Evolutionary conservation across 208 protist species (phyloP).

Genomic region (Acanthamoeba castellanii): DNA sequence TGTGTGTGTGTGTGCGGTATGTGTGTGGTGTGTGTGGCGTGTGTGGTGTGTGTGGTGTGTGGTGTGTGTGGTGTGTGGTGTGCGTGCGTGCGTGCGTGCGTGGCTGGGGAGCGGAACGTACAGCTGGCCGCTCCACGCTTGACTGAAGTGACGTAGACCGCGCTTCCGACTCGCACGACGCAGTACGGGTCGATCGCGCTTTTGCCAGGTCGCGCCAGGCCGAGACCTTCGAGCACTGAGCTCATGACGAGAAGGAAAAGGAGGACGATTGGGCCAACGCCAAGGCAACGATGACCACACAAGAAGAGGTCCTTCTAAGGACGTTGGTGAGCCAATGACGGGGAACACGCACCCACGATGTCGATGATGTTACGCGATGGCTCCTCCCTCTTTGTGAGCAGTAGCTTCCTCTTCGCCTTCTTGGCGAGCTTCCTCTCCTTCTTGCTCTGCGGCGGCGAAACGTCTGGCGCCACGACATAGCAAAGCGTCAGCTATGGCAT

Average conservation of each 20-base stretch:
- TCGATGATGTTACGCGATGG: not conserved
- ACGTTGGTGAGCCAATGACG: not conserved
- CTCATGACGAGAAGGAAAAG: not conserved
- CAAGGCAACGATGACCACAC: not conserved
- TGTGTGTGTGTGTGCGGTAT: no score
- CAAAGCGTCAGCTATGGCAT: no score
- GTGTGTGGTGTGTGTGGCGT: no score
- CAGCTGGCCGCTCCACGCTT: not conserved
- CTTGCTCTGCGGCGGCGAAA: not conserved
- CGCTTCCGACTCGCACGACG: not conserved
- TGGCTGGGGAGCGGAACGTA: not conserved
- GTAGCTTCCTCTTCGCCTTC: not conserved
- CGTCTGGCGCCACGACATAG: not conserved
- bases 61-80: not conserved
- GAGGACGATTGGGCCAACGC: not conserved
- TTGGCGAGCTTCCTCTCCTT: slow-evolving; percentile 19
- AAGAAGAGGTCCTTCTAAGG: not conserved
- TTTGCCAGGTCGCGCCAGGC: not conserved
- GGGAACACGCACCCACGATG: not conserved
- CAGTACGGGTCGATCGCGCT: not conserved
- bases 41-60: not conserved
- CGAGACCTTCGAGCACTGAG: not conserved
- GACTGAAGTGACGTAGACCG: not conserved
- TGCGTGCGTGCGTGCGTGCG: not conserved
- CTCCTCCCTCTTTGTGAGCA: not conserved